Evolutionary conservation across 2,329 filamentous ascomycete genomes (phyloP), one percentile per base, ranked within the genome.

Genomic region (Gnomoniopsis smithogilvyi): DNA sequence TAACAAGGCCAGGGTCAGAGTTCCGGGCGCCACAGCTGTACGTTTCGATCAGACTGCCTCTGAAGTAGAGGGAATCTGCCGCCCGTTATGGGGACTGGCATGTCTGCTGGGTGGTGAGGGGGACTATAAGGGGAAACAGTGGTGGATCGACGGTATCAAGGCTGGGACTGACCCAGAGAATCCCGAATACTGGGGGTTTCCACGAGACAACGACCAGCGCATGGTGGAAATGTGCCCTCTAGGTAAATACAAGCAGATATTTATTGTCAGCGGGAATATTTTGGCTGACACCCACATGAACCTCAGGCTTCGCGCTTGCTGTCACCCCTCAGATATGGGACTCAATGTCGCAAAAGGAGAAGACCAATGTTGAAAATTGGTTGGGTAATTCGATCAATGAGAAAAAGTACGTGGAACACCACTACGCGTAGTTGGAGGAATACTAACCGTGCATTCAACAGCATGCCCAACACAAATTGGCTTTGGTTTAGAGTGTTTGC

Each of bases 161-260:
- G 80, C 84, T 34, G 90, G 89, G 0, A 92, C 88, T 0, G 84
- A 93, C 65, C 89, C 89, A 0, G 78, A 85, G 48, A 83, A 76
- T 59, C 79, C 83, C 0, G 90, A 92, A 72, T 93, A 87, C 67
- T 94, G 90, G 90, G 90, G 89, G 0, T 86, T 84, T 58, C 88
- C 90, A 63, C 80, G 86, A 64, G 89, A 92, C 68, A 86, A 88
- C 59, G 90, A 93, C 68, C 90, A 93, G 76, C 79, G 90, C 26
- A 93, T 93, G 90, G 90, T 93, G 2, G 90, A 94, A 70, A 91
- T 92, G 80, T 92, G 89, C 68, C 89, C 90, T 1, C 79, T 93
- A 60, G 90, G 79, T 78, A 69, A 61, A 68, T 8, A 17, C 6
- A 10, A n/a, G 3, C 56, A 26, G 15, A 17, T 3, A 14, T 7